These are phyloP conservation scores for Thelonectria discophora DNA, from an alignment of 2,329 filamentous ascomycete species.

Conservation along the genomic window DNA sequence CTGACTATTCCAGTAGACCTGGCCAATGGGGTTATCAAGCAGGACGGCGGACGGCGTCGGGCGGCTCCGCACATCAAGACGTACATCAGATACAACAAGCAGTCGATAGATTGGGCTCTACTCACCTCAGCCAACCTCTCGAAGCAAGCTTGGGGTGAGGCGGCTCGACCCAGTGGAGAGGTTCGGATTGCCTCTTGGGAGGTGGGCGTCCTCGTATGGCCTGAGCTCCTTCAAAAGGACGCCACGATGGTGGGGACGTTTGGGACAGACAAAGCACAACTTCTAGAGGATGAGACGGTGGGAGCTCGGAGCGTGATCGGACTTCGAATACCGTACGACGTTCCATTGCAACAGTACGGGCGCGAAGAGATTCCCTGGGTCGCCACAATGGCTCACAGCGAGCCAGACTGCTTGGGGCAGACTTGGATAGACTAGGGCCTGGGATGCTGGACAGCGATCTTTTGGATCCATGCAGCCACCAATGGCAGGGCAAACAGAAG, in stretches of 20 bases:
- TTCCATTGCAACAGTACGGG: conserved; percentile 75
- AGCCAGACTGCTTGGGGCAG: conserved; percentile 68
- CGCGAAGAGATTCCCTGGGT: conserved; percentile 79
- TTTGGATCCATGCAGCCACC: conserved; percentile 4
- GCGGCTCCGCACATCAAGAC: conserved; percentile 93
- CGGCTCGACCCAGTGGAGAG: conserved; percentile 63
- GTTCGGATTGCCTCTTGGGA: conserved; percentile 83
- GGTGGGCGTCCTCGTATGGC: conserved; percentile 85
- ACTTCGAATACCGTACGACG: conserved; percentile 82
- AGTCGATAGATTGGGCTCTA: conserved; percentile 81
- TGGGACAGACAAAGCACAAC: conserved; percentile 63
- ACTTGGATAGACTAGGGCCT: conserved; percentile 46
- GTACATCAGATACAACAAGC: conserved; percentile 73
- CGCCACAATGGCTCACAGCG: conserved; percentile 65
- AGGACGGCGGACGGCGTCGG: conserved; percentile 67
- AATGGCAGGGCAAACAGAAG: background rate
- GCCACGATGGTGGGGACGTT: conserved; percentile 76
- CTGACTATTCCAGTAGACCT: conserved; percentile 39
- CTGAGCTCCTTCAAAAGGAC: conserved; percentile 61
- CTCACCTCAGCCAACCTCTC: conserved; percentile 92
- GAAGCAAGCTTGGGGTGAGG: conserved; percentile 87
- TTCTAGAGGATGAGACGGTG: conserved; percentile 31
- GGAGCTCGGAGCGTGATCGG: conserved; percentile 62
- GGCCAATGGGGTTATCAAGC: conserved; percentile 30
- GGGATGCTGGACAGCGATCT: conserved; percentile 10